phyloP scores from a whole-genome alignment of 2,329 filamentous ascomycete genomes.

The Sporothrix luriei region DNA sequence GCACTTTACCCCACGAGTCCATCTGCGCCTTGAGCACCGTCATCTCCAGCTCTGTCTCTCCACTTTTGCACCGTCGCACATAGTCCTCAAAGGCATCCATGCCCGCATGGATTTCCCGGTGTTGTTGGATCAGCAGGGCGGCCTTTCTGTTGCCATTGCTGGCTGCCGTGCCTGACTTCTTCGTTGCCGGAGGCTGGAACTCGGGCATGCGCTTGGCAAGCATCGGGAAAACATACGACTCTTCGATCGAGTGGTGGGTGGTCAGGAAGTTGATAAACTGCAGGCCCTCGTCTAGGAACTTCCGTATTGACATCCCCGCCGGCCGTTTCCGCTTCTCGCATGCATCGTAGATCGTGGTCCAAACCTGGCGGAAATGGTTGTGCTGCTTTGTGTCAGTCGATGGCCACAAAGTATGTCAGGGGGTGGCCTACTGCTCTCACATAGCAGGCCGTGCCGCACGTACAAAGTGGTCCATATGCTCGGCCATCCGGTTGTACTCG shows the following conservation, averaged over 20 bases:
- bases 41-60: constrained; percentile 63
- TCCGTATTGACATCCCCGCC: constrained; percentile 63
- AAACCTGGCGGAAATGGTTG: constrained; percentile 72
- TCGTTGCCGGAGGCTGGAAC: constrained; percentile 55
- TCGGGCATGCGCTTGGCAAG: constrained; percentile 78
- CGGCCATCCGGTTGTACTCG: constrained; percentile 71
- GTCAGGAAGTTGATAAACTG: constrained; percentile 71
- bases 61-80: constrained; percentile 60
- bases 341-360: constrained; percentile 70
- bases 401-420: neutral
- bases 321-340: constrained; percentile 63
- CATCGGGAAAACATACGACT: constrained; percentile 76
- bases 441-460: constrained; percentile 38
- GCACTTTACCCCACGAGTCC: constrained; percentile 74
- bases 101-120: constrained; percentile 75
- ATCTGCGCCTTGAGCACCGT: constrained; percentile 67
- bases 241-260: constrained; percentile 80
- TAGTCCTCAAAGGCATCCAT: constrained; percentile 70
- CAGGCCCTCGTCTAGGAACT: constrained; percentile 70
- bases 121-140: constrained; percentile 72
- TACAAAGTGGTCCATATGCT: constrained; percentile 74
- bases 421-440: neutral
- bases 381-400: constrained; percentile 55
- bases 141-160: constrained; percentile 41
- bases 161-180: constrained; percentile 32